Evolutionary conservation across 306 rosid species (phyloP).

Genomic region (Trifolium repens): DNA sequence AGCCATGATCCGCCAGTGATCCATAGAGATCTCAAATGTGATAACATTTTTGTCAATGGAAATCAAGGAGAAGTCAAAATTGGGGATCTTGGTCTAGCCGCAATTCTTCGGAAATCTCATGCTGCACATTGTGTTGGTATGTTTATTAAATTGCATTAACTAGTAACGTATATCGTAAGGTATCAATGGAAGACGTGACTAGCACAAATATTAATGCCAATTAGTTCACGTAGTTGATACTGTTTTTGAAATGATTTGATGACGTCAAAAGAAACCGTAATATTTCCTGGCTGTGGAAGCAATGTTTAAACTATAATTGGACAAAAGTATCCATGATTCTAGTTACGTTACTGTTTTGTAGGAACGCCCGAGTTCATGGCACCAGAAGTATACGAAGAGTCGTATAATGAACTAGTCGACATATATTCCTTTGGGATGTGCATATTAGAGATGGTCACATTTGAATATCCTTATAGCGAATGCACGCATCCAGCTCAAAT

Average conservation of each 20-base stretch:
- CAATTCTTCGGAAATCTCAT: conserved; percentile 84
- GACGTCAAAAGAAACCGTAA: conserved; percentile 17
- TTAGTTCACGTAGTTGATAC: conserved; percentile 29
- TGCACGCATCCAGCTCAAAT: conserved; percentile 95
- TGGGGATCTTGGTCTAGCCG: conserved; percentile 97
- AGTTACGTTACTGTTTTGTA: conserved; percentile 39
- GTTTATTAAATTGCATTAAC: conserved; percentile 31
- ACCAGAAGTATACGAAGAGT: conserved; percentile 96
- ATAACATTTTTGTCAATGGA: conserved; percentile 90
- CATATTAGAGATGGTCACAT: conserved; percentile 93
- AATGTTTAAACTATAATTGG: not conserved
- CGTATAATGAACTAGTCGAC: conserved; percentile 92
- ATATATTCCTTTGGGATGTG: conserved; percentile 99
- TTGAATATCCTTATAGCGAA: conserved; percentile 96
- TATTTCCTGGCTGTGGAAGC: not conserved
- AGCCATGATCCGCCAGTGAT: conserved; percentile 95
- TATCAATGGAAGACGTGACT: not conserved
- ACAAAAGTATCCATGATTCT: not conserved
- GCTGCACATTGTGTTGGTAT: conserved; percentile 93
- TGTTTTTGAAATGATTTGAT: conserved; percentile 32
- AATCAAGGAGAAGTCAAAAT: conserved; percentile 96
- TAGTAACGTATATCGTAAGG: not conserved
- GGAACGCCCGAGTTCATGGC: conserved; percentile 99
- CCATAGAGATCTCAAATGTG: conserved; percentile 98
- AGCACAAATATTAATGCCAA: not conserved